Percentiles rank a stretch among this genome's conserved stretches.
phyloP scores from a whole-genome alignment of 225 moss, liverwort and hornwort genomes.

The Physcomitrellopsis africana region DNA sequence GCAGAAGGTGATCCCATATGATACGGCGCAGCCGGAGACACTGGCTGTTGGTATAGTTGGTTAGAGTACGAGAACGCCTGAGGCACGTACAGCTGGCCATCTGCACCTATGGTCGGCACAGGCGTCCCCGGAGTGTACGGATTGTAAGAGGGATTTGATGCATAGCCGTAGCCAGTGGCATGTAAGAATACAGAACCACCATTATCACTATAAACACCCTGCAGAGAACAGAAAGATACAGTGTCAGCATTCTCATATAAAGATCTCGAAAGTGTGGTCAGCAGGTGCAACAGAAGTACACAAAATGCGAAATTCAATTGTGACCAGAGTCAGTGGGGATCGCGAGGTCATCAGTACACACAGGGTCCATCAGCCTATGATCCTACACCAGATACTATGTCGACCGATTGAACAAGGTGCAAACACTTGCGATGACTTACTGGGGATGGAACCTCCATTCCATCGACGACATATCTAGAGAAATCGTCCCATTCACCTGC shows the following conservation, averaged over 20 bases:
- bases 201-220: conserved; percentile 89
- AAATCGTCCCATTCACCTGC: conserved; percentile 96
- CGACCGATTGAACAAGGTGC: not conserved
- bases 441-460: conserved; percentile 80
- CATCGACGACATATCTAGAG: conserved; percentile 77
- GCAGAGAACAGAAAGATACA: conserved; percentile 22
- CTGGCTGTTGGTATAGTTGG: conserved; percentile 87
- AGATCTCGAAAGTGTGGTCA: not conserved
- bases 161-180: conserved; percentile 78
- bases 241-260: too few relatives aligned
- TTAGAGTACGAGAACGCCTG: conserved; percentile 88
- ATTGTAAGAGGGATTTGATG: conserved; percentile 76
- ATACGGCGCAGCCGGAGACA: conserved; percentile 85
- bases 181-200: conserved; percentile 73
- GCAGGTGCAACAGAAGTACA: conserved; percentile 1
- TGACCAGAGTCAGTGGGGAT: conserved; percentile 4
- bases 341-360: not conserved
- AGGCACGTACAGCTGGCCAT: conserved; percentile 97
- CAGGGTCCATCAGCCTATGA: conserved; percentile 19
- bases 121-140: conserved; percentile 79
- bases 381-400: not conserved
- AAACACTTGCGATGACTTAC: conserved; percentile 49
- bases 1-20: conserved; percentile 62
- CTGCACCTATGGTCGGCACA: conserved; percentile 92
- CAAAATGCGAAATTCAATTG: not conserved